A percentile compares a stretch with the other conserved stretches of the same genome.
These are phyloP conservation scores for Priceomyces haplophilus DNA, from an alignment of 805 yeast species.

Conservation along the genomic window DNA sequence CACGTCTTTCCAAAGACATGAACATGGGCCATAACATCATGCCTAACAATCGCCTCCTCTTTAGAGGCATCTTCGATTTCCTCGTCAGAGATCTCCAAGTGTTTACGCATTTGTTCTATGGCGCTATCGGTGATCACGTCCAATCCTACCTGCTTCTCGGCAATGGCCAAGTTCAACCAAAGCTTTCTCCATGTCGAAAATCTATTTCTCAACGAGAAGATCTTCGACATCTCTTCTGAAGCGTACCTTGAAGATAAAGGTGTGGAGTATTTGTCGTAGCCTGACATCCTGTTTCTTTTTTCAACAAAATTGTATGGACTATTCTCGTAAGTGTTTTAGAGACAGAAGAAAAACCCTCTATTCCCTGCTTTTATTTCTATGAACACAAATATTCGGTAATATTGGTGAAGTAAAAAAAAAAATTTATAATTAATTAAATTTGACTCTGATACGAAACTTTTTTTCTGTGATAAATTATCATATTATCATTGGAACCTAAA, in stretches of 20 bases:
- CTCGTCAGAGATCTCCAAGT: conserved; percentile 84
- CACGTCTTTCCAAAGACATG: conserved; percentile 90
- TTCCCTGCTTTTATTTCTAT: background rate
- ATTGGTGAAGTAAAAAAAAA: background rate
- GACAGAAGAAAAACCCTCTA: background rate
- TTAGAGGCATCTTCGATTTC: conserved; percentile 85
- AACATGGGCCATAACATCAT: conserved; percentile 99
- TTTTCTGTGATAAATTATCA: background rate
- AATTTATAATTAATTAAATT: background rate
- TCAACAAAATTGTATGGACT: background rate
- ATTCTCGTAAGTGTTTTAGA: background rate
- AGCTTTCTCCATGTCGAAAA: conserved; percentile 98
- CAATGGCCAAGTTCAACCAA: conserved; percentile 93
- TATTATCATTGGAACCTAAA: background rate
- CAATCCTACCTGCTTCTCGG: conserved; percentile 90
- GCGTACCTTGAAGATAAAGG: conserved; percentile 97
- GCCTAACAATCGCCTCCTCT: conserved; percentile 97
- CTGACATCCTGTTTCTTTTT: conserved; percentile 26
- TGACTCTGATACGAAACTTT: background rate
- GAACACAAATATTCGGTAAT: background rate
- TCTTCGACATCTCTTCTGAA: conserved; percentile 91
- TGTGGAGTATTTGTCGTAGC: conserved; percentile 77
- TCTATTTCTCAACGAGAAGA: conserved; percentile 90
- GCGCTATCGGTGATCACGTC: conserved; percentile 87
- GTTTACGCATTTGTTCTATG: conserved; percentile 74